Conservation (phyloP, 352 stramenopile species). For the Phytophthora cajani region DNA sequence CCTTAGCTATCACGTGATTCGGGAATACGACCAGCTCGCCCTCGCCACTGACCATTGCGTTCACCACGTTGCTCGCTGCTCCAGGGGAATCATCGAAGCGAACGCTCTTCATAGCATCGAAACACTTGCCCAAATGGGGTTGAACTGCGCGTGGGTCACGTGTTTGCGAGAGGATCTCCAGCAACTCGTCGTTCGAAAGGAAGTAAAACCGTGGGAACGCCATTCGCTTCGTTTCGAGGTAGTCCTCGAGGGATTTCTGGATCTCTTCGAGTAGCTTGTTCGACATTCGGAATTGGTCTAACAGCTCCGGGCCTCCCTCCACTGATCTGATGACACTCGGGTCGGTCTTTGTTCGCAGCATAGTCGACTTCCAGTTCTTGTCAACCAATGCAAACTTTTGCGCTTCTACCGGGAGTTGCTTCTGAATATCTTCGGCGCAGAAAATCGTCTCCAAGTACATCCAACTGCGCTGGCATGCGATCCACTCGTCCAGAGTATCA, state of each 20-base stretch:
- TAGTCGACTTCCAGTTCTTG: constrained; percentile 87
- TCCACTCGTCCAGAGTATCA: constrained; percentile 87
- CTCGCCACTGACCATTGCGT: constrained; percentile 87
- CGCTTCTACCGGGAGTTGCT: constrained; percentile 85
- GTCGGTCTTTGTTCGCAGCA: constrained; percentile 80
- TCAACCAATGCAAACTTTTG: constrained; percentile 89
- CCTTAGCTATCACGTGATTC: constrained; percentile 76
- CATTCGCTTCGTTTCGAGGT: constrained; percentile 93
- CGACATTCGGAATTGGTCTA: constrained; percentile 86
- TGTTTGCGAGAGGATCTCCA: constrained; percentile 93
- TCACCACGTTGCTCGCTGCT: constrained; percentile 60
- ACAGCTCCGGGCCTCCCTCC: constrained; percentile 70
- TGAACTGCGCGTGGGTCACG: constrained; percentile 90
- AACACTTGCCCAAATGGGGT: constrained; percentile 92
- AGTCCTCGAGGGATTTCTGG: constrained; percentile 92
- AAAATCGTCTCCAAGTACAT: constrained; percentile 93
- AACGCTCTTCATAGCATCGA: constrained; percentile 94
- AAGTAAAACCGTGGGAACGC: constrained; percentile 94
- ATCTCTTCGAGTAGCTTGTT: constrained; percentile 92
- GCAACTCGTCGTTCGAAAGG: constrained; percentile 91
- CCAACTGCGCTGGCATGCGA: constrained; percentile 85
- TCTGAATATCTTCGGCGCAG: constrained; percentile 89
- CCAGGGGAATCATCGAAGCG: constrained; percentile 71
- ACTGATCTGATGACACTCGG: constrained; percentile 82
- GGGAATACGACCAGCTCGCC: constrained; percentile 87